phyloP scores from a whole-genome alignment of 2,329 filamentous ascomycete genomes.

The Verticillium albo-atrum region DNA sequence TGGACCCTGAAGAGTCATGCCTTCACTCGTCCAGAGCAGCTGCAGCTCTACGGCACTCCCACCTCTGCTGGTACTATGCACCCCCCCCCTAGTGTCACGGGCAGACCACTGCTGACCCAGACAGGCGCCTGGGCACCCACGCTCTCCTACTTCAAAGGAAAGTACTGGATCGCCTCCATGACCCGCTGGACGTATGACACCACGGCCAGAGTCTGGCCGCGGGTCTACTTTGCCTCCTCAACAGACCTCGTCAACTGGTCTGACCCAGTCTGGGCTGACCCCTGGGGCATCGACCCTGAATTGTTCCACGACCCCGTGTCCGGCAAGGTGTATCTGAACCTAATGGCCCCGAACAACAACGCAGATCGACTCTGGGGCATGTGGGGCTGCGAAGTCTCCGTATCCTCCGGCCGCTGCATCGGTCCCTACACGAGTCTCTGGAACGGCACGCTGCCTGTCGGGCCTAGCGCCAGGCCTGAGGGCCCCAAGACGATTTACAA shows the following conservation, averaged over 20 bases:
- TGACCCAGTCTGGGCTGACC: conserved; percentile 6
- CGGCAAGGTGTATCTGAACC: conserved; percentile 12
- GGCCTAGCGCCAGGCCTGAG: conserved; percentile 10
- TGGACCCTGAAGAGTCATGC: conserved; percentile 28
- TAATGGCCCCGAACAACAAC: conserved; percentile 15
- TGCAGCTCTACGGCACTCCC: conserved; percentile 4
- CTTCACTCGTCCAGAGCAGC: conserved; percentile 5
- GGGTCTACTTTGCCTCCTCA: conserved; percentile 16
- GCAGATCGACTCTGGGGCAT: conserved; percentile 15
- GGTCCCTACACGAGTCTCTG: conserved; percentile 13
- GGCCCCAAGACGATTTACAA: conserved; percentile 8
- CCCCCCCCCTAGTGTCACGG: no score
- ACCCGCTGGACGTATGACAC: conserved; percentile 28
- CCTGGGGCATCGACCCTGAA: conserved; percentile 8
- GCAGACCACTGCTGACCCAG: not conserved
- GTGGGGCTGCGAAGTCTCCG: conserved; percentile 13
- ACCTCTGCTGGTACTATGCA: not conserved
- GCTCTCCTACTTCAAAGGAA: conserved; percentile 1
- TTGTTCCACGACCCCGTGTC: conserved; percentile 11
- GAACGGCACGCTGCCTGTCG: conserved; percentile 15
- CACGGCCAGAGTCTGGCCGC: conserved; percentile 29
- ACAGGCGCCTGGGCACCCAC: conserved; percentile 5
- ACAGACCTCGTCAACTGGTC: conserved; percentile 9
- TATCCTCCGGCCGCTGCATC: conserved; percentile 10
- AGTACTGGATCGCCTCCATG: conserved; percentile 17